A percentile compares a stretch with the other conserved stretches of the same genome.
These are phyloP conservation scores for Corinectria fuckeliana DNA, from an alignment of 2,329 filamentous ascomycete species.

Conservation along the genomic window DNA sequence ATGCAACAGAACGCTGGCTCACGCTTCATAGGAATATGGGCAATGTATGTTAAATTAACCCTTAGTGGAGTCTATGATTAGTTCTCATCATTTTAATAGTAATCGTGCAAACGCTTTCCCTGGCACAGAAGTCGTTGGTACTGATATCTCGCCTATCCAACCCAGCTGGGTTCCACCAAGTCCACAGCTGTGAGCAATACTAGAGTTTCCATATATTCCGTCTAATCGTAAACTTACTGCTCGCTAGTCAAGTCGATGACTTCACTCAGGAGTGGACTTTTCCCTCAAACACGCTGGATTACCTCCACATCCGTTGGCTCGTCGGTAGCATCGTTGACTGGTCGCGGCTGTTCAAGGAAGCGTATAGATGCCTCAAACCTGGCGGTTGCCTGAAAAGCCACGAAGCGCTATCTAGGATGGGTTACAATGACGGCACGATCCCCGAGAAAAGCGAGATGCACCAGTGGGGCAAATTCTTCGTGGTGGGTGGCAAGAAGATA, in stretches of 20 bases:
- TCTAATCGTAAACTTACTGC: not conserved
- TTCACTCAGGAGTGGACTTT: slow-evolving; percentile 39
- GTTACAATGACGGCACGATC: slow-evolving; percentile 40
- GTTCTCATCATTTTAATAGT: not conserved
- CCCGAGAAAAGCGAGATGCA: slow-evolving; percentile 31
- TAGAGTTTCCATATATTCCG: not conserved
- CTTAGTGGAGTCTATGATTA: not conserved
- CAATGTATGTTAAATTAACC: slow-evolving; percentile 7
- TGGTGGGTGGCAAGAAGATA: slow-evolving; percentile 33
- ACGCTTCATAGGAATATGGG: slow-evolving; percentile 16
- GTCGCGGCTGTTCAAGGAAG: slow-evolving; percentile 56
- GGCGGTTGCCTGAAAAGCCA: slow-evolving; percentile 53
- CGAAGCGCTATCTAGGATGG: slow-evolving; percentile 32
- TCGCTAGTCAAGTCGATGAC: slow-evolving; percentile 34
- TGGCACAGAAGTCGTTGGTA: slow-evolving; percentile 17
- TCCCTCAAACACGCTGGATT: slow-evolving; percentile 54
- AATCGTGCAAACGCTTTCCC: slow-evolving; percentile 24
- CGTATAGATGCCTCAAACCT: slow-evolving; percentile 59
- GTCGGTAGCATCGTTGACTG: slow-evolving; percentile 63
- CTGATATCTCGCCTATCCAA: slow-evolving; percentile 27
- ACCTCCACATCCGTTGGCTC: slow-evolving; percentile 64
- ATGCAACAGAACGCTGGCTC: no score
- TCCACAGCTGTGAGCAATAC: slow-evolving; percentile 17
- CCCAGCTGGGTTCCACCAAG: slow-evolving; percentile 23
- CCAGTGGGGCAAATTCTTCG: slow-evolving; percentile 36